Evolutionary conservation across 2,329 filamentous ascomycete species (phyloP), one percentile per base, ranked within the genome.

Genomic region (Colletotrichum liriopes): DNA sequence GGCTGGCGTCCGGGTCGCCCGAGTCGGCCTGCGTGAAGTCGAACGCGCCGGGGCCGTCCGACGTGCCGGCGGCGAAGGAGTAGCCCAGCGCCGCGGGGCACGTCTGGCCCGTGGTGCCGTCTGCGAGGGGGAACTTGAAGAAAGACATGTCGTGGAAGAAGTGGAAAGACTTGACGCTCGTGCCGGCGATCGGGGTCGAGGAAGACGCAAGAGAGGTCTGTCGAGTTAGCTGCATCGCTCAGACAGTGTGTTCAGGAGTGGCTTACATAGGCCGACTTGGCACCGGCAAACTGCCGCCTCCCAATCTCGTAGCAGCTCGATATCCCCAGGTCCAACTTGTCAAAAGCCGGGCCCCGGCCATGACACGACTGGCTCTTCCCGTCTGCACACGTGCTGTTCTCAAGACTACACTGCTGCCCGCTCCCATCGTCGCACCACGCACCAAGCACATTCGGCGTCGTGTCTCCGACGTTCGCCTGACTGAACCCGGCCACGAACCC

Each of bases 1-100:
- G 94, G 75, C 92, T 94, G 56, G 80, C 80, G 29, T 88, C 89
- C 51, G 94, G 92, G n/a, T 89, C 86, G 41, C 91, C 92, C 0
- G 91, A 90, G 75, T 93, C 89, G 75, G 95, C 95, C 79, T 98
- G 96, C 1, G 94, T 96, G 80, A 98, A 98, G 82, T 98, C 96
- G 77, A 98, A 97, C 0, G 91, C 91, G 0, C 96, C 96, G 0
- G 96, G 95, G 7, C 96, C 94, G 80, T 98, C 96, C 0, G 94
- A 94, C 0, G 96, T 98, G 14, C 96, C 96, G 1, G 94, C 96
- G 0, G 96, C 96, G 79, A 98, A 98, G 0, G 93, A 95, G 79
- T 96, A 97, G 7, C 96, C 96, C 72, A 98, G 84, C 0, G 95
- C 94, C 0, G 95, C 95, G 4, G 95, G 92, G 77, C 96, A 98